phyloP scores from a whole-genome alignment of 1,284 basidiomycete species.

The Grifola frondosa region DNA sequence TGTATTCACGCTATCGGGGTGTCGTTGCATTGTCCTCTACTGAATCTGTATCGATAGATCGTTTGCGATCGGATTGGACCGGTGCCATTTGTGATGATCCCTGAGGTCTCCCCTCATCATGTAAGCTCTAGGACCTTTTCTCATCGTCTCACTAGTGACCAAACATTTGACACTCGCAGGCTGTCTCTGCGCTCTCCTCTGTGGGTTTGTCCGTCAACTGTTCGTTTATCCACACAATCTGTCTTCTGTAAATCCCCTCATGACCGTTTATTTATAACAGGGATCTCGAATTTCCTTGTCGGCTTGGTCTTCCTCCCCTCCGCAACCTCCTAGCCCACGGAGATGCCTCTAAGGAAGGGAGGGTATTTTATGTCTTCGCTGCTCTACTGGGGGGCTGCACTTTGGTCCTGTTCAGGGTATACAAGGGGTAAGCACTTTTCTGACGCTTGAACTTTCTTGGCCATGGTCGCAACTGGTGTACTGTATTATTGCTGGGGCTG shows the following conservation, averaged over 20 bases:
- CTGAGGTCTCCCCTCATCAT: constrained; percentile 84
- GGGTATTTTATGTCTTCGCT: constrained; percentile 81
- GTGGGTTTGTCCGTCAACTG: constrained; percentile 84
- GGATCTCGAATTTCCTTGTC: constrained; percentile 83
- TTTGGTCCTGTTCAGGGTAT: constrained; percentile 28
- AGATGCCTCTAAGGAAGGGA: constrained; percentile 67
- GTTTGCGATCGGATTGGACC: constrained; percentile 92
- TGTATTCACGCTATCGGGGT: constrained; percentile 29
- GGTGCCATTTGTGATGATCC: constrained; percentile 88
- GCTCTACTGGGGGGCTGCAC: constrained; percentile 29
- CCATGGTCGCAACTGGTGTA: too few species aligned
- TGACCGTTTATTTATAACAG: constrained; percentile 34
- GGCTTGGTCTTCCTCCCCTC: constrained; percentile 79
- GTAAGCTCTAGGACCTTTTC: constrained; percentile 42
- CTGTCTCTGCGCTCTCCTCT: constrained; percentile 83
- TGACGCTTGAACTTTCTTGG: too few species aligned
- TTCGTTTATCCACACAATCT: constrained; percentile 33
- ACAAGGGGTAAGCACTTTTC: constrained; percentile 28
- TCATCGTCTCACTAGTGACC: neutral
- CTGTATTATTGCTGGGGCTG: too few species aligned
- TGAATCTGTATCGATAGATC: constrained; percentile 46
- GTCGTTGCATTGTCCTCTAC: neutral
- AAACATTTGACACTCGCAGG: constrained; percentile 41
- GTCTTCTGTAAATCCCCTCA: neutral
- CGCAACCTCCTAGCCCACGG: constrained; percentile 70